Evolutionary conservation across 2,329 filamentous ascomycete species (phyloP).

Genomic region (Aspergillus felis): DNA sequence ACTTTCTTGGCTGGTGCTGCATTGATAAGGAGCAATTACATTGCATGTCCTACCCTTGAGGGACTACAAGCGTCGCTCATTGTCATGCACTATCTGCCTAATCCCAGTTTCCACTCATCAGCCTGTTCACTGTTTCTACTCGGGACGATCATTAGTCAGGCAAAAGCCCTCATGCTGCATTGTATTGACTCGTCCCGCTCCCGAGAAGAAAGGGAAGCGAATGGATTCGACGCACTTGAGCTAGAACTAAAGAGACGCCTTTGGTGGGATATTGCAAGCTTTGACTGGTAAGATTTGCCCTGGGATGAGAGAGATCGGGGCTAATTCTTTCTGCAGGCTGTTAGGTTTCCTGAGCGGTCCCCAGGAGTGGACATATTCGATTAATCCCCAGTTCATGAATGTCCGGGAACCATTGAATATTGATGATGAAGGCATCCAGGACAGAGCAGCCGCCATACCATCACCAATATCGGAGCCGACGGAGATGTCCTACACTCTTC

Average conservation of each 20-base stretch:
- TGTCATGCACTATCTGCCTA: slow-evolving; percentile 26
- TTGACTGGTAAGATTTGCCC: slow-evolving; percentile 38
- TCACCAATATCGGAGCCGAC: slow-evolving; percentile 37
- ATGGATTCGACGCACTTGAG: slow-evolving; percentile 19
- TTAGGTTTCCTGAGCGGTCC: slow-evolving; percentile 40
- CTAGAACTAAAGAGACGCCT: slow-evolving; percentile 39
- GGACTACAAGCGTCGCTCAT: slow-evolving; percentile 33
- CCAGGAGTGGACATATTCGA: slow-evolving; percentile 42
- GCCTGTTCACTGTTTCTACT: slow-evolving; percentile 23
- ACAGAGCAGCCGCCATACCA: slow-evolving; percentile 15
- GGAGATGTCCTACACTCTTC: slow-evolving; percentile 43
- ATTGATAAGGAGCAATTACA: slow-evolving; percentile 29
- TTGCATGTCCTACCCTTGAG: slow-evolving; percentile 27
- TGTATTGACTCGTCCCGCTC: slow-evolving; percentile 25
- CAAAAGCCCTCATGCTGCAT: slow-evolving; percentile 35
- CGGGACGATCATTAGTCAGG: slow-evolving; percentile 25
- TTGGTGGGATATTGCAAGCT: slow-evolving; percentile 43
- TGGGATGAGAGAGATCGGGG: background rate
- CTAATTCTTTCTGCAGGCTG: slow-evolving; percentile 25
- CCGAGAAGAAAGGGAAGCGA: slow-evolving; percentile 12
- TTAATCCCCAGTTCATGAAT: slow-evolving; percentile 40
- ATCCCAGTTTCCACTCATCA: slow-evolving; percentile 18
- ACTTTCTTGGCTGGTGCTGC: slow-evolving; percentile 28
- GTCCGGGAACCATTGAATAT: slow-evolving; percentile 42
- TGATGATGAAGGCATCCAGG: slow-evolving; percentile 36